A percentile compares a stretch with the other conserved stretches of the same genome.
These are phyloP conservation scores for Xylaria flabelliformis DNA, from an alignment of 495 filamentous ascomycete species.

Conservation along the genomic window DNA sequence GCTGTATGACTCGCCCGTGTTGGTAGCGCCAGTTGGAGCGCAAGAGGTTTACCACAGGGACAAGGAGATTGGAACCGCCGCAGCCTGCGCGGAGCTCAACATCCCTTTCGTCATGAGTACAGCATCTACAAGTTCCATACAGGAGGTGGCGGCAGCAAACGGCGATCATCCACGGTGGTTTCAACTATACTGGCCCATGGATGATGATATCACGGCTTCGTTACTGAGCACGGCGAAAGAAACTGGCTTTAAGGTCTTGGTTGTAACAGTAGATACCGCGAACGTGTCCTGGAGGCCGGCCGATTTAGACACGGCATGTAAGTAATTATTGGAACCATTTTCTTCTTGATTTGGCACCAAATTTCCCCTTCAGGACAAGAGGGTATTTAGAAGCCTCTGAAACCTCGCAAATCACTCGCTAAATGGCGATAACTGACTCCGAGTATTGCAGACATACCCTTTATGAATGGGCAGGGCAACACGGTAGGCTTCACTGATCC, in stretches of 20 bases:
- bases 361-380: background rate
- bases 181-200: conserved; percentile 72
- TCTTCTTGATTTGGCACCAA: too few species aligned
- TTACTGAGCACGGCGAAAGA: conserved; percentile 65
- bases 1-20: conserved; percentile 54
- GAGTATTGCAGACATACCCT: conserved; percentile 46
- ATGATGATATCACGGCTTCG: conserved; percentile 66
- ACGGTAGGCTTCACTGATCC: conserved; percentile 63
- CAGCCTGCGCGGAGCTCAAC: conserved; percentile 32
- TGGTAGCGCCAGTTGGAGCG: conserved; percentile 56
- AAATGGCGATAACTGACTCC: background rate
- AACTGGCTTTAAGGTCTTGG: conserved; percentile 58
- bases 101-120: conserved; percentile 51
- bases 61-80: conserved; percentile 46
- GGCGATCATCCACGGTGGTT: conserved; percentile 55
- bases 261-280: conserved; percentile 68
- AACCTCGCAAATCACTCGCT: background rate
- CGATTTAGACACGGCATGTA: conserved; percentile 66
- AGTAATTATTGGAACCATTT: background rate
- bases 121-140: conserved; percentile 44
- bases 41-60: conserved; percentile 57
- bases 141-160: conserved; percentile 52
- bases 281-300: conserved; percentile 65
- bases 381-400: too few species aligned
- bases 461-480: conserved; percentile 57